Base-by-base conservation (phyloP, 78 protist genomes). In the Guillardia theta region DNA sequence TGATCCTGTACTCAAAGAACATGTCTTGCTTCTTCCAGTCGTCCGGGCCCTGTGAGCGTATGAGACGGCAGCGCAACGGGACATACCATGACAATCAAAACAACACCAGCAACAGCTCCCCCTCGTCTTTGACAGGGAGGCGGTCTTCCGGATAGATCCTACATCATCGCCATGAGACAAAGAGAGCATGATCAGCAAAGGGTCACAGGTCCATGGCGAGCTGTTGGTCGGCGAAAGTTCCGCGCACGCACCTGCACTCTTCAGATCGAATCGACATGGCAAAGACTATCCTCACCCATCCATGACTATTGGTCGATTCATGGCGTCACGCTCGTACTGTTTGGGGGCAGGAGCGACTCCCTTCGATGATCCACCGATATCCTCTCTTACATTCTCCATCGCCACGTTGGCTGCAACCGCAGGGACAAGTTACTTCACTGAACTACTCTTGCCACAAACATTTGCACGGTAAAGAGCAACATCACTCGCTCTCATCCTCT, bases 11-110 rank as follows among this genome's bases (percentile, higher is more conserved):
- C 8, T 78, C 90, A 30, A 78, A 78, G 48, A 78, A 78, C 90
- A 78, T 78, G 33, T 78, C 90, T n/a, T 37, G 18, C 53, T 43
- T 37, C 90, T 78, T 78, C 90, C 90, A 78, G 0, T 78, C 90
- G 10, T 50, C 90, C 39, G 90, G 90, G 27, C 37, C 87, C 70
- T 58, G 70, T 6, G 27, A 8, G 39, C 4, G 70, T 30, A 6
- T n/a, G n/a, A n/a, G n/a, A n/a, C n/a, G n/a, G n/a, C n/a, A n/a
- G n/a, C n/a, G n/a, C n/a, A n/a, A n/a, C n/a, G n/a, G n/a, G n/a
- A 6, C 27, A 9, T 6, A 30, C 27, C 70, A 58, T 24, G 21
- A 6, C 2, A 58, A 30, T 6, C 70, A 58, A 58, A 30, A 58
- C 1, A 58, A 3, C 41, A 70, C 83, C n/a, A 70, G 83, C 83